Evolutionary conservation across 129 eudicot species (phyloP), one percentile per base, ranked within the genome.

Genomic region (Smallanthus sonchifolius): DNA sequence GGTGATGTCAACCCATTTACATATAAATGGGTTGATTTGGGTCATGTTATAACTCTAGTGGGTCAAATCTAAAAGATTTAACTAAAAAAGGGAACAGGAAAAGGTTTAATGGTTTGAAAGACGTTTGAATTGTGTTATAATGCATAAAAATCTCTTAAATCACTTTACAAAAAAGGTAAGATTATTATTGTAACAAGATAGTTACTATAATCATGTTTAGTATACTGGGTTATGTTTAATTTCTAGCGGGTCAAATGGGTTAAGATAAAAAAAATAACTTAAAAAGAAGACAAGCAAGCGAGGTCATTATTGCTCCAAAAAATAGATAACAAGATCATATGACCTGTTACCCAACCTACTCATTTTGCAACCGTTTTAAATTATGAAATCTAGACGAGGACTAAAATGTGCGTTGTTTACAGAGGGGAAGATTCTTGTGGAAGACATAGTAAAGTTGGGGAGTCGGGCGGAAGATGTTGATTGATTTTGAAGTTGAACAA

Each of bases 351-450:
- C 45, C 35, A 0, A 35, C 44, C 19, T 20, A 7, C 40, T 51
- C 56, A 44, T 59, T 59, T 59, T 73, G 30, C 1, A 24, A 24
- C 34, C 44, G 7, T 40, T 56, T 62, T 19, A 65, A 17, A 3
- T 9, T 16, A 34, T 3, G 49, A 17, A 7, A 19, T 0, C 10
- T 20, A 17, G 60, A 17, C 16, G 7, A 32, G 7, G 11, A 5
- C 79, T 75, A 51, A 52, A 39, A 45, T 14, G 9, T 38, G 17
- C 43, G 51, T 45, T 34, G 10, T 10, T 34, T 69, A 74, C 93
- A 94, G 99, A 94, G 19, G 99, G 99, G n/a, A 94, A 94, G 86
- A 91, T 94, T 66, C 91, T 88, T 37, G 99, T 88, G 79, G 94
- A 91, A 86, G 99, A 94, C 78, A 88, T 94, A 64, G 92, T 94